Conservation (phyloP, 805 yeast species). For the Lachancea mirantina region DNA sequence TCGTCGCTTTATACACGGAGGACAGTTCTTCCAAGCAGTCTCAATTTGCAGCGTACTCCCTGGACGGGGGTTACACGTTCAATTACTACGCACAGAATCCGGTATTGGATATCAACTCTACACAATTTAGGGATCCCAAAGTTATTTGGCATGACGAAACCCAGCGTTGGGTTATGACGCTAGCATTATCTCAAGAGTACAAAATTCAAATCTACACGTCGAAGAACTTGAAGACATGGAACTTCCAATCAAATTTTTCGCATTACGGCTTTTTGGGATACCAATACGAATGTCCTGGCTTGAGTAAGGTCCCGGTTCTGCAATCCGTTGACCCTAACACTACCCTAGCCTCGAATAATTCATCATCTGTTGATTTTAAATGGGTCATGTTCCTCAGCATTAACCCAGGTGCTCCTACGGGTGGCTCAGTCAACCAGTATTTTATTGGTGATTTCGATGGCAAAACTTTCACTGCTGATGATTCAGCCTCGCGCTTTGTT, state of each 20-base stretch:
- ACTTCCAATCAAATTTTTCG: conserved; percentile 23
- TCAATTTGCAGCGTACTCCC: conserved; percentile 32
- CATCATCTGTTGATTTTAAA: conserved; percentile 15
- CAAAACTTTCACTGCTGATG: conserved; percentile 29
- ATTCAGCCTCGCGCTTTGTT: conserved; percentile 23
- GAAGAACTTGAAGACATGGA: conserved; percentile 25
- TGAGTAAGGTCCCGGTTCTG: conserved; percentile 28
- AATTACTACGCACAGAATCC: conserved; percentile 28
- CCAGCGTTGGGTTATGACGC: conserved; percentile 28
- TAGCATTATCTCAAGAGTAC: conserved; percentile 28
- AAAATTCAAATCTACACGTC: conserved; percentile 27
- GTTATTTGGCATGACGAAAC: conserved; percentile 31
- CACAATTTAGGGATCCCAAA: conserved; percentile 34
- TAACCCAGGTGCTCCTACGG: conserved; percentile 38
- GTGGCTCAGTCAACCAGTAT: conserved; percentile 36
- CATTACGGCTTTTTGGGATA: conserved; percentile 28
- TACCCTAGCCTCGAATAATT: conserved; percentile 8
- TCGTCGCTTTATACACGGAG: conserved; percentile 34
- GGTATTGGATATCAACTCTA: conserved; percentile 27
- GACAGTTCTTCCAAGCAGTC: conserved; percentile 23
- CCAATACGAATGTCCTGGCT: conserved; percentile 39
- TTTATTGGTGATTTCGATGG: conserved; percentile 39
- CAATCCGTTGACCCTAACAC: conserved; percentile 2
- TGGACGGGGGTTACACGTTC: conserved; percentile 34
- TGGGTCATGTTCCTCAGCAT: conserved; percentile 37